Conservation (phyloP, 1,139 yeast species). For the Arxiozyma slooffiae region DNA sequence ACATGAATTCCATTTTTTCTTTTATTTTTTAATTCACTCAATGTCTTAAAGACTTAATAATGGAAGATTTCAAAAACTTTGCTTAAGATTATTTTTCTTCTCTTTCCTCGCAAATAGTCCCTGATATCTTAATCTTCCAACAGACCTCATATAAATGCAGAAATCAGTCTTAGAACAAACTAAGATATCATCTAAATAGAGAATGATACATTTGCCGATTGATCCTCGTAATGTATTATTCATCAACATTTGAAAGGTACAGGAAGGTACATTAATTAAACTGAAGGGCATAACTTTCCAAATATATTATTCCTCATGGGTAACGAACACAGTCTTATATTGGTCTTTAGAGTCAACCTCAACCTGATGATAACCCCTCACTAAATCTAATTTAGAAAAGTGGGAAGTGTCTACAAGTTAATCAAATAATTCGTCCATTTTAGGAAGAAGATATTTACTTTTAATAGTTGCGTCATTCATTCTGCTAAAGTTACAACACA, state of each 20-base stretch:
- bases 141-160: slow-evolving; percentile 9
- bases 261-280: slow-evolving; percentile 6
- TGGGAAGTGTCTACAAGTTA: slow-evolving; percentile 3
- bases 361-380: slow-evolving; percentile 9
- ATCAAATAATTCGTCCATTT: slow-evolving; percentile 12
- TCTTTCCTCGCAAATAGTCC: not conserved
- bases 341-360: slow-evolving; percentile 5
- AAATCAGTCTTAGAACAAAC: slow-evolving; percentile 12
- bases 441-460: slow-evolving; percentile 19
- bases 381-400: slow-evolving; percentile 5
- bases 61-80: not conserved
- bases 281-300: slow-evolving; percentile 7
- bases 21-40: no score
- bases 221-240: slow-evolving; percentile 8
- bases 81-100: no score
- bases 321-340: slow-evolving; percentile 10
- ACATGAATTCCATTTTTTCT: not conserved
- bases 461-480: slow-evolving; percentile 16
- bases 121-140: not conserved
- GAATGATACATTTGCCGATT: slow-evolving; percentile 11
- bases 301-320: slow-evolving; percentile 7
- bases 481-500: slow-evolving; percentile 21
- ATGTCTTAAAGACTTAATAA: not conserved
- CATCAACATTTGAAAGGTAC: slow-evolving; percentile 8
- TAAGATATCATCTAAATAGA: slow-evolving; percentile 25